These are phyloP conservation scores for Boletus coccyginus DNA, from an alignment of 768 basidiomycete species.

Conservation along the genomic window DNA sequence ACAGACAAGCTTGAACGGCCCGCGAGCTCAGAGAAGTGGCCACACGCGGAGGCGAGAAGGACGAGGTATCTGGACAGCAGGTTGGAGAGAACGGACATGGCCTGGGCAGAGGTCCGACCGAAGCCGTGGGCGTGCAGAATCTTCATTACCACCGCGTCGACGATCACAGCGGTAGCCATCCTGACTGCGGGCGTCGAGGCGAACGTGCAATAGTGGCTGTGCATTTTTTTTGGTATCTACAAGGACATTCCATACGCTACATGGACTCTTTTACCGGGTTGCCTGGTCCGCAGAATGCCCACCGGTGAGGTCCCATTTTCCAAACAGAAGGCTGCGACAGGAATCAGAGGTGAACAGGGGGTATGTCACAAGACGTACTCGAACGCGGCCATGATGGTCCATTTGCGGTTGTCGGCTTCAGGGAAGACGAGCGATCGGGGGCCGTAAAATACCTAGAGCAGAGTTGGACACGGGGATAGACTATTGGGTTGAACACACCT, in stretches of 20 bases:
- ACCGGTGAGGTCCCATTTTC: constrained; percentile 42
- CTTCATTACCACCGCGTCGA: constrained; percentile 65
- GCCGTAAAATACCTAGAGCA: constrained; percentile 82
- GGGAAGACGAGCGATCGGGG: constrained; percentile 88
- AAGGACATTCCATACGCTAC: neutral
- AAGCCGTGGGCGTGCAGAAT: constrained; percentile 79
- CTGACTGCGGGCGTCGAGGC: neutral
- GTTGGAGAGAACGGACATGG: constrained; percentile 68
- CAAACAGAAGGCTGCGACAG: constrained; percentile 35
- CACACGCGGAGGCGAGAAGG: constrained; percentile 63
- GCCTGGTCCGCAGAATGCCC: constrained; percentile 17
- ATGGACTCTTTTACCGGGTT: neutral
- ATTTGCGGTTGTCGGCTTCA: constrained; percentile 95
- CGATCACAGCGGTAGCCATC: constrained; percentile 48
- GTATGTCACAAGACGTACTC: constrained; percentile 54
- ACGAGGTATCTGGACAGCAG: constrained; percentile 72
- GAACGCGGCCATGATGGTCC: constrained; percentile 93
- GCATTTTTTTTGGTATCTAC: neutral
- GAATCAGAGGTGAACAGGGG: neutral
- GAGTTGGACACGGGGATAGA: neutral
- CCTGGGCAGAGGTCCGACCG: constrained; percentile 71
- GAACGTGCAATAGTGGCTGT: constrained; percentile 2
- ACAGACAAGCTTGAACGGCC: constrained; percentile 59
- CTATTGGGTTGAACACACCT: constrained; percentile 44
- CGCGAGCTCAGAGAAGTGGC: constrained; percentile 71